Evolutionary conservation across 306 rosid species (phyloP), one percentile per base, ranked within the genome.

Genomic region (Cucumis cinereus): DNA sequence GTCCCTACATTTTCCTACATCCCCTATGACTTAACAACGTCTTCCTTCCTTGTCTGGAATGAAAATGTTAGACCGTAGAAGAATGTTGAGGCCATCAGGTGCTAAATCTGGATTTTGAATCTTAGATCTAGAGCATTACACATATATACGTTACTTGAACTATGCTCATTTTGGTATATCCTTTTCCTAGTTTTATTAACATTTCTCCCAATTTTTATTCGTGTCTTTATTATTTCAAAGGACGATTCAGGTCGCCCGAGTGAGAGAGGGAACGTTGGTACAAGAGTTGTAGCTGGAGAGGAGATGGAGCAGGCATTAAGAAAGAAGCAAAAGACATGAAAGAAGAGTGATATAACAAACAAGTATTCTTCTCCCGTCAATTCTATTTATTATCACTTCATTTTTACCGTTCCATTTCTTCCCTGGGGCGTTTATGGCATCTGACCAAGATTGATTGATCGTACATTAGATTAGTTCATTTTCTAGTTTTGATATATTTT

Each of bases 241-340:
- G 76, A 72, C n/a, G 61, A 47, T 30, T 49, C 76, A 10, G 45
- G 16, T 72, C 23, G 76, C 47, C 76, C 76, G 33, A 30, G 61
- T 17, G 75, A 47, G 36, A 16, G 41, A 49, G 23, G 17, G 41
- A 49, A 8, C 41, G 13, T 49, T 16, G 26, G 30, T 30, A 19
- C 26, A 5, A 72, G 61, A 52, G 76, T 55, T 72, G 30, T 9
- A 26, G 76, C 61, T 52, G 61, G 28, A 28, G 76, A 72, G 47
- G 12, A 33, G 19, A 16, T 72, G 61, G 60, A 72, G 61, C 76
- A 52, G 40, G 76, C 45, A 14, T 50, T 49, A 26, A 50, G 40
- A 9, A 72, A 72, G 76, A 72, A 72, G 61, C 59, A 72, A 28
- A 72, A 72, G 61, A 72, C 76, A 30, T 52, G 35, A 72, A 28